phyloP scores from a whole-genome alignment of 805 yeast genomes.

The Candida germanica region DNA sequence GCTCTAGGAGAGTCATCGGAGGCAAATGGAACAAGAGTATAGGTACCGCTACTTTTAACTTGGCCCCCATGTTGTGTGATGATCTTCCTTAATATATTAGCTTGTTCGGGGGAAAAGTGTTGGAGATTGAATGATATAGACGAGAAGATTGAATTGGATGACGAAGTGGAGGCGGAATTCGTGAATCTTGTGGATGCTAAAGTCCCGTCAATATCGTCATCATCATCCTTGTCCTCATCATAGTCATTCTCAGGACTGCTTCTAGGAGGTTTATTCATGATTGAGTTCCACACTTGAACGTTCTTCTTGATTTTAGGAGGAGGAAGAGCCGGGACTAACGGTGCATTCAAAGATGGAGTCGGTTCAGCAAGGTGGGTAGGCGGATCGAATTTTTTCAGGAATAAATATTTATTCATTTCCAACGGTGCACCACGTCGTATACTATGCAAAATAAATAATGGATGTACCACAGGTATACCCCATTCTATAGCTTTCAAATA shows the following conservation, averaged over 20 bases:
- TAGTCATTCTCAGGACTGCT: conserved; percentile 4
- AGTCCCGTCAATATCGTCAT: conserved; percentile 8
- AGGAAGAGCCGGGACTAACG: no score
- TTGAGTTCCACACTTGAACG: conserved; percentile 42
- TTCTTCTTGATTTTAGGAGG: conserved; percentile 15
- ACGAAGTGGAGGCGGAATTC: no score
- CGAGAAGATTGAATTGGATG: conserved; percentile 5
- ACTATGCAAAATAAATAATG: conserved; percentile 48
- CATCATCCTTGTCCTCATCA: conserved; percentile 24
- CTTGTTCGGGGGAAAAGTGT: conserved; percentile 41
- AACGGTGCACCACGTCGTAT: conserved; percentile 43
- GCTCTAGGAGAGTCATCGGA: neutral
- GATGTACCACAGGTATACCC: conserved; percentile 51
- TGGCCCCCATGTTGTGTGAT: conserved; percentile 47
- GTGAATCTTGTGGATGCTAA: no score
- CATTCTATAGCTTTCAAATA: conserved; percentile 52
- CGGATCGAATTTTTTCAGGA: no score
- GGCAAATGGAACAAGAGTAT: conserved; percentile 14
- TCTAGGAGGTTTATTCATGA: conserved; percentile 29
- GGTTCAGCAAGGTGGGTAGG: no score
- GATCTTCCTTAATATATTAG: conserved; percentile 35
- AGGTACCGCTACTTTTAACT: conserved; percentile 8
- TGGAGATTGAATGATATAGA: conserved; percentile 20
- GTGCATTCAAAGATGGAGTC: no score
- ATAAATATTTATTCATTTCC: conserved; percentile 38